Conservation (phyloP, 768 basidiomycete species). For the Trametes sanguinea region DNA sequence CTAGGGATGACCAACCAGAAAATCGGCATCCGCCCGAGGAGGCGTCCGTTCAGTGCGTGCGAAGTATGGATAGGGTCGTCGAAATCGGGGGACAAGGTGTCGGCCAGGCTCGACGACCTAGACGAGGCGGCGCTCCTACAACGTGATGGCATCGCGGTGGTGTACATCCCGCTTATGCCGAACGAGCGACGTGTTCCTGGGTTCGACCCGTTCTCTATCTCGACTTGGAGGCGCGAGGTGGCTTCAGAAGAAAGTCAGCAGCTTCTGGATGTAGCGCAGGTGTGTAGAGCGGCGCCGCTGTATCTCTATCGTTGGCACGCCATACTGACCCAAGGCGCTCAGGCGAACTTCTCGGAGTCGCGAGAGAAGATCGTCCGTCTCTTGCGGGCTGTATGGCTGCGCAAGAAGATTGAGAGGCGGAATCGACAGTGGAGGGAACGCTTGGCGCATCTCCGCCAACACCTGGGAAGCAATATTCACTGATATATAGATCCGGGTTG, state of each 20-base stretch:
- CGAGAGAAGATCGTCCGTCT: conserved; percentile 29
- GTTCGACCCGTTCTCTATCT: conserved; percentile 30
- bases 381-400: conserved; percentile 32
- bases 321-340: no score
- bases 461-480: conserved; percentile 1
- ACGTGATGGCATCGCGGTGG: conserved; percentile 30
- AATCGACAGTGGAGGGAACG: conserved; percentile 22
- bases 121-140: conserved; percentile 30
- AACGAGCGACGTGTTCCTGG: conserved; percentile 27
- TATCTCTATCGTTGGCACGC: neutral
- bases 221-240: conserved; percentile 32
- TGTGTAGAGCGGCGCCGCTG: neutral
- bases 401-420: conserved; percentile 27
- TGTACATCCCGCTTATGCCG: conserved; percentile 31
- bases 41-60: conserved; percentile 19
- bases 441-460: conserved; percentile 14
- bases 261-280: conserved; percentile 29
- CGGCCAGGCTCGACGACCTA: conserved; percentile 30
- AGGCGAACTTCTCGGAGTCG: conserved; percentile 30
- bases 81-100: conserved; percentile 15
- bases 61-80: conserved; percentile 34
- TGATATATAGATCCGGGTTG: neutral
- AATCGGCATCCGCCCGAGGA: neutral
- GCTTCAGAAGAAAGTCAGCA: conserved; percentile 26
- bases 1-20: neutral